These are phyloP conservation scores for Aspergillus awamori DNA, from an alignment of 2,329 filamentous ascomycete species.

Conservation along the genomic window DNA sequence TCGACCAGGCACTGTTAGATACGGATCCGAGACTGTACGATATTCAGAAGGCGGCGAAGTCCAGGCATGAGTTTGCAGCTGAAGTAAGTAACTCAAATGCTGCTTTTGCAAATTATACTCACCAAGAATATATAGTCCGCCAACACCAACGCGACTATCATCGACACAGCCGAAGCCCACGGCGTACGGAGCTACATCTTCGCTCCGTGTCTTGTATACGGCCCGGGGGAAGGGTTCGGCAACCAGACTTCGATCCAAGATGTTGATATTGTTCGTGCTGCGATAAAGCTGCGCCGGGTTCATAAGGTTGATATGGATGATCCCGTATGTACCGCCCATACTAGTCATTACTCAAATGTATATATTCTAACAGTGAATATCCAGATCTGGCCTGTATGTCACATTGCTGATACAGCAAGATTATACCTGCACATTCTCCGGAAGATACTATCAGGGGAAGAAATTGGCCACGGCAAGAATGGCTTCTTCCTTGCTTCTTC, in stretches of 20 bases:
- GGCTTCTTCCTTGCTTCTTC: conserved; percentile 57
- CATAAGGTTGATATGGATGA: background rate
- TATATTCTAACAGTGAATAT: too few species aligned
- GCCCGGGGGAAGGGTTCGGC: background rate
- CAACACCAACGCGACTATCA: background rate
- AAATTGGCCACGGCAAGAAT: conserved; percentile 43
- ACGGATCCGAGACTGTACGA: conserved; percentile 47
- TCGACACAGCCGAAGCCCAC: background rate
- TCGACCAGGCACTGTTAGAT: conserved; percentile 32
- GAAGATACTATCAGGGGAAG: conserved; percentile 45
- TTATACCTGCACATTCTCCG: conserved; percentile 53
- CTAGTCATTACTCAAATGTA: background rate
- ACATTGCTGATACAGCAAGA: conserved; percentile 51
- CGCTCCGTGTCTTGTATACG: background rate
- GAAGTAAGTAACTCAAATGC: background rate
- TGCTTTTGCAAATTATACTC: too few species aligned
- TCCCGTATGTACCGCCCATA: background rate
- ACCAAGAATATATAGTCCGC: background rate
- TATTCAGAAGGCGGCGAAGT: conserved; percentile 45
- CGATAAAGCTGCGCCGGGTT: background rate
- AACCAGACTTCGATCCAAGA: background rate
- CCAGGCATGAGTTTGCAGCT: conserved; percentile 34
- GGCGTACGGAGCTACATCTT: background rate
- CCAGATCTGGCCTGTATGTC: conserved; percentile 58
- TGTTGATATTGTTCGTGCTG: background rate